Conservation (phyloP, 2,329 filamentous ascomycete species). For the Celoporthe dispersa region DNA sequence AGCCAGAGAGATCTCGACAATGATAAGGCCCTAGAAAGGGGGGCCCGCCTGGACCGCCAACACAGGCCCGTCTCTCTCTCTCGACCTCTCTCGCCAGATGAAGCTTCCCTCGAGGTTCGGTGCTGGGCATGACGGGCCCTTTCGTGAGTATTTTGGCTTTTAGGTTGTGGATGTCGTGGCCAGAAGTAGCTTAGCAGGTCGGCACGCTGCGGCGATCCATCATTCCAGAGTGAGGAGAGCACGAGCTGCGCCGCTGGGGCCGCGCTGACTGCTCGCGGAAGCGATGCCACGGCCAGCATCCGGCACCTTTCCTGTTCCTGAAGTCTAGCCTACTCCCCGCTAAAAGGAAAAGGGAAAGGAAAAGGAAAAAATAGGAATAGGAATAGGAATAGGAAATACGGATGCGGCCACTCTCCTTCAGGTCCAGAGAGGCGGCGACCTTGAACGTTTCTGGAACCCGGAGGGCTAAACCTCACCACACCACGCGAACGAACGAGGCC, state of each 20-base stretch:
- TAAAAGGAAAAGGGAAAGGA: slow-evolving; percentile 2
- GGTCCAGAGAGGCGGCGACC: background rate
- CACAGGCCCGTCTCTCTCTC: background rate
- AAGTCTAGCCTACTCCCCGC: slow-evolving; percentile 2
- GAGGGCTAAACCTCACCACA: background rate
- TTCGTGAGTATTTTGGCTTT: background rate
- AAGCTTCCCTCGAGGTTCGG: background rate
- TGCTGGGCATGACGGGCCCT: background rate
- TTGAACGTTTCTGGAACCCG: background rate
- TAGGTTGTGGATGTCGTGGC: slow-evolving; percentile 2
- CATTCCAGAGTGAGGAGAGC: background rate
- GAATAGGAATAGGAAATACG: slow-evolving; percentile 21
- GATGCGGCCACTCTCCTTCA: background rate
- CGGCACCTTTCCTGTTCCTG: slow-evolving; percentile 29
- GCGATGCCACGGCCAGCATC: slow-evolving; percentile 14
- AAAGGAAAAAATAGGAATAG: background rate
- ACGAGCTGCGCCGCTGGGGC: background rate
- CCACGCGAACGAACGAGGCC: background rate
- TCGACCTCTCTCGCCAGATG: background rate
- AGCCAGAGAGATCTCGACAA: background rate
- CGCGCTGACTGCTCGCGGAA: background rate
- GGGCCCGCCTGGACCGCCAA: background rate
- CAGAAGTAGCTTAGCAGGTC: slow-evolving; percentile 23
- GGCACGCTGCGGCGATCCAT: slow-evolving; percentile 17
- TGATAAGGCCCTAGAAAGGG: background rate